Base-by-base conservation (phyloP, 2,329 filamentous ascomycete species). In the Keithomyces neogunnii region DNA sequence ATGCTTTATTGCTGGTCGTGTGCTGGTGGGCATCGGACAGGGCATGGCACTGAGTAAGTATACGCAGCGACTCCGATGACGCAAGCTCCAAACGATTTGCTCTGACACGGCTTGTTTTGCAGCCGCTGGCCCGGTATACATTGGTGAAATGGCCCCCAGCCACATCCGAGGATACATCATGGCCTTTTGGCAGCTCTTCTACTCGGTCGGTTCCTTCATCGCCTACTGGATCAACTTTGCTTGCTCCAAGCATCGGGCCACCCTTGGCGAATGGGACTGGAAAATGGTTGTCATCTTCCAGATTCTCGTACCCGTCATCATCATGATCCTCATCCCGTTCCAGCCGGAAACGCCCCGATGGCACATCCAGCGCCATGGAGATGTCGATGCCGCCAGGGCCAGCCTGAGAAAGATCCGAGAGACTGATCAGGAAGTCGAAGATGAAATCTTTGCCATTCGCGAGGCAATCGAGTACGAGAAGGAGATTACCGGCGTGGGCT, bases 251-350 rank as follows among this genome's bases (percentile, higher is more conserved):
- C 69, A 85, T 65, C 69, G 71, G 43, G 58, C 69, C 42, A 69
- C 58, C 42, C 75, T 87, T 4, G 84, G 84, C 39, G 73, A 88
- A 58, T 87, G 84, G 85, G 83, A 87, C 66, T 88, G 84, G 84
- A 80, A 78, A 59, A 78, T 86, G 71, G 81, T 88, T 11, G 79
- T 87, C 55, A 81, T 88, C 55, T 87, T 88, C 73, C 85, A 88
- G 67, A 72, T 86, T 47, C 65, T 88, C n/a, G 75, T 86, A 29
- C 85, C 85, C 1, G 56, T 76, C 48, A 59, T 86, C 53, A 84
- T 88, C 63, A 68, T 86, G 28, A 56, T 67, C 3, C 73, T 84
- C 36, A 70, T 88, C 11, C 83, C 82, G 40, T 84, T 82, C 62
- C 77, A 85, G 55, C 83, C 83, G 26, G 85, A 86, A 63, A 80